Percentiles rank a stretch among this genome's conserved stretches.
phyloP scores from a whole-genome alignment of 257 asterid genomes.

The Solanum appendiculatum region DNA sequence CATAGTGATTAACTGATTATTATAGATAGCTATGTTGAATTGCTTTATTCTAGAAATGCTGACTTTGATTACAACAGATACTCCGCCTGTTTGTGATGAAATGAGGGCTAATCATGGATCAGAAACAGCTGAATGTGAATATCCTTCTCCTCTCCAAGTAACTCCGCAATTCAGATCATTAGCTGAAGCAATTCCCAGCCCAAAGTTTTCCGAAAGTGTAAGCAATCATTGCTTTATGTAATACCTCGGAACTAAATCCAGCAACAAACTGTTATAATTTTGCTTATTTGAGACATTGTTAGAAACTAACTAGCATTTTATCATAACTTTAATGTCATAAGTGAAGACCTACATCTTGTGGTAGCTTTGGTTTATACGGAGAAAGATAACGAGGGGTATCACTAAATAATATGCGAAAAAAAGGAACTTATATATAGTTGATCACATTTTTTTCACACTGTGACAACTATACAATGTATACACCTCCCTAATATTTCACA shows the following conservation, averaged over 20 bases:
- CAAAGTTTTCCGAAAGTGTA: constrained; percentile 94
- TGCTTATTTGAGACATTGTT: background rate
- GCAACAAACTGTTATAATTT: background rate
- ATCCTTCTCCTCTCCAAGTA: constrained; percentile 69
- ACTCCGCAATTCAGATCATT: constrained; percentile 83
- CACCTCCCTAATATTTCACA: too few species aligned
- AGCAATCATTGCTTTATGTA: constrained; percentile 10
- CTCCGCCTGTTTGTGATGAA: background rate
- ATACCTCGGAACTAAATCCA: background rate
- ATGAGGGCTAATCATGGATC: background rate
- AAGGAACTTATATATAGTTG: too few species aligned
- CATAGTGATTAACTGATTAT: background rate
- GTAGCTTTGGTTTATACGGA: background rate
- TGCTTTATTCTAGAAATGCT: background rate
- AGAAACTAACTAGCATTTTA: background rate
- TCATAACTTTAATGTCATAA: background rate
- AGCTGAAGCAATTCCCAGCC: constrained; percentile 93
- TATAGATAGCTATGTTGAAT: background rate
- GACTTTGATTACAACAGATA: background rate
- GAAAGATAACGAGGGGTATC: background rate
- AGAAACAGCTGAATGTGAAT: constrained; percentile 9
- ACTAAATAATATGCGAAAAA: too few species aligned
- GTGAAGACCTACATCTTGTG: background rate
- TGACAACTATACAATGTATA: too few species aligned
- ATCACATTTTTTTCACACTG: background rate